These are phyloP conservation scores for Ganoderma meredithae DNA, from an alignment of 1,284 basidiomycete genomes.

Conservation along the genomic window DNA sequence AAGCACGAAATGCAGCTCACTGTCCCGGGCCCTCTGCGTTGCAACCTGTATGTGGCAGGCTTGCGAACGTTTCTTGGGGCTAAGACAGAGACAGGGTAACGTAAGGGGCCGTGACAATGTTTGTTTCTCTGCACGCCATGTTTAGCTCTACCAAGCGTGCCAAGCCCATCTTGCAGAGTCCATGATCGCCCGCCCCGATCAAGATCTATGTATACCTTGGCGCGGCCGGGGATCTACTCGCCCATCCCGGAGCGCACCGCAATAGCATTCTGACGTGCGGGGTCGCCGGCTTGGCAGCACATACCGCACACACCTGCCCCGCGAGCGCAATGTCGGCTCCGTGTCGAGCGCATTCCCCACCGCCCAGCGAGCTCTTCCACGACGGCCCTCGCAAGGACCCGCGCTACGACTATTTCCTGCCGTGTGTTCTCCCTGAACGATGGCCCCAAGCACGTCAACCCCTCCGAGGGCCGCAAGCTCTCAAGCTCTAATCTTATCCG, in stretches of 20 bases:
- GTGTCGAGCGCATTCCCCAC: neutral
- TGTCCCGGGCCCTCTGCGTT: neutral
- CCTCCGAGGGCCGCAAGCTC: neutral
- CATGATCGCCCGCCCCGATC: slow-evolving; percentile 16
- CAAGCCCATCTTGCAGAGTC: slow-evolving; percentile 12
- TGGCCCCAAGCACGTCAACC: neutral
- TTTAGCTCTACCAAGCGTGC: slow-evolving; percentile 19
- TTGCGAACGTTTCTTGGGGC: neutral
- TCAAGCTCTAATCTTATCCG: neutral
- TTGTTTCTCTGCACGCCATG: slow-evolving; percentile 10
- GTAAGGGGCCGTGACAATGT: slow-evolving; percentile 9
- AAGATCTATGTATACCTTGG: slow-evolving; percentile 19
- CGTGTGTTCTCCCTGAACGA: neutral
- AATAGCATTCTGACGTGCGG: slow-evolving; percentile 1
- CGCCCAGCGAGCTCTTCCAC: neutral
- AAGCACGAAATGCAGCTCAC: neutral
- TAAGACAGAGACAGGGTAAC: neutral
- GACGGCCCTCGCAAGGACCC: neutral
- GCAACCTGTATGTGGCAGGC: neutral
- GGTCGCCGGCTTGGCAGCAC: neutral
- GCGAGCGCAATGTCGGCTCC: neutral
- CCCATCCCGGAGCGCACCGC: slow-evolving; percentile 5
- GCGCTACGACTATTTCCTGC: neutral
- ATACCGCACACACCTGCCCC: neutral
- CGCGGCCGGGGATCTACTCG: slow-evolving; percentile 19